phyloP scores from a whole-genome alignment of 2,329 filamentous ascomycete species.

The Metarhizium brunneum region DNA sequence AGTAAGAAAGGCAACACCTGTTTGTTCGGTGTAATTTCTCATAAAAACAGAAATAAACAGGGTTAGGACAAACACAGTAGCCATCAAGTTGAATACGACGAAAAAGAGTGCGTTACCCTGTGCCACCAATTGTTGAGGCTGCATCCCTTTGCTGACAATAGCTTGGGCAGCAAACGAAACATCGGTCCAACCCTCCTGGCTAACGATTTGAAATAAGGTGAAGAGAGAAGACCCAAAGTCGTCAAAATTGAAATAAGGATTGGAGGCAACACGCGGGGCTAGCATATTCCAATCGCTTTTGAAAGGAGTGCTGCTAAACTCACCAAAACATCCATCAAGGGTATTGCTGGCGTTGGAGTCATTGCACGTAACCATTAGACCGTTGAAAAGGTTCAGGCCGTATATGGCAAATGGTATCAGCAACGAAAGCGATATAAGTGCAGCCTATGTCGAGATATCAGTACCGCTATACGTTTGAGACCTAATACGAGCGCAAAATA shows the following conservation, averaged over 20 bases:
- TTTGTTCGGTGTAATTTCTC: constrained; percentile 99
- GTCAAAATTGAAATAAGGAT: constrained; percentile 86
- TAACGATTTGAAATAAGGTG: constrained; percentile 97
- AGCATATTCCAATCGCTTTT: constrained; percentile 68
- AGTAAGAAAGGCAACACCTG: constrained; percentile 90
- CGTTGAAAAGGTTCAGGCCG: constrained; percentile 85
- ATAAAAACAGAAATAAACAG: constrained; percentile 99
- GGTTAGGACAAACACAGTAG: constrained; percentile 92
- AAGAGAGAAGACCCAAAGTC: constrained; percentile 90
- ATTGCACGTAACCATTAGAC: constrained; percentile 72
- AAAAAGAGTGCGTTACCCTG: constrained; percentile 92
- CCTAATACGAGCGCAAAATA: neutral
- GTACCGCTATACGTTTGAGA: neutral
- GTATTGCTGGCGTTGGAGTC: constrained; percentile 44
- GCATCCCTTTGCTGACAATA: constrained; percentile 66
- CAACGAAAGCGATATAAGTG: constrained; percentile 88
- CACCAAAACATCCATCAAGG: constrained; percentile 71
- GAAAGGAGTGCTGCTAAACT: constrained; percentile 68
- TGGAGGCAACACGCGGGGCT: constrained; percentile 70
- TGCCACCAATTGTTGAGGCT: constrained; percentile 59
- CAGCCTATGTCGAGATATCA: constrained; percentile 42
- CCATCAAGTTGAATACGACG: constrained; percentile 89
- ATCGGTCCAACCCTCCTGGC: constrained; percentile 94
- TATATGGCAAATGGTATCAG: constrained; percentile 96
- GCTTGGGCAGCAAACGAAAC: constrained; percentile 79